phyloP scores from a whole-genome alignment of 2,329 filamentous ascomycete species.

The Botryotinia globosa region DNA sequence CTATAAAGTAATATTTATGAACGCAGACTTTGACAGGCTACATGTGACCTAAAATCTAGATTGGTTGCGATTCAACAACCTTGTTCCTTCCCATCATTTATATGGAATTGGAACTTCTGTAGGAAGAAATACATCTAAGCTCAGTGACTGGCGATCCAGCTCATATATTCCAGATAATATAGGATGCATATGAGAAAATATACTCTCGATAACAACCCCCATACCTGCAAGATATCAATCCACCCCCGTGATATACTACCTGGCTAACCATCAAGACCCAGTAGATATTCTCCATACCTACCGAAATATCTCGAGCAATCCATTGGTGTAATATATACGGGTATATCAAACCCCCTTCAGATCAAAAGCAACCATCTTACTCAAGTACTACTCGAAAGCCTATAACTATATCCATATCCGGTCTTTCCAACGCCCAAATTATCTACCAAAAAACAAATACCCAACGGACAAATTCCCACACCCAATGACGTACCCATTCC shows the following conservation, averaged over 20 bases:
- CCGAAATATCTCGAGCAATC: background rate
- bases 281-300: background rate
- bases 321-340: too few species aligned
- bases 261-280: background rate
- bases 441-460: background rate
- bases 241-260: background rate
- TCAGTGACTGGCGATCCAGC: rapidly evolving
- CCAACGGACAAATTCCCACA: background rate
- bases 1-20: background rate
- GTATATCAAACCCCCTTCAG: background rate
- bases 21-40: background rate
- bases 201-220: too few species aligned
- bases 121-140: background rate
- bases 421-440: background rate
- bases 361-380: background rate
- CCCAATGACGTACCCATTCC: background rate
- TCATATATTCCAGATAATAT: background rate
- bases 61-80: background rate
- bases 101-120: background rate
- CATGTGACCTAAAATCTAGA: background rate
- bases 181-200: background rate
- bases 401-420: background rate
- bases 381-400: background rate
- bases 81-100: background rate
- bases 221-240: background rate